Evolutionary conservation across 306 rosid genomes (phyloP).

Genomic region (Castanopsis chinensis): DNA sequence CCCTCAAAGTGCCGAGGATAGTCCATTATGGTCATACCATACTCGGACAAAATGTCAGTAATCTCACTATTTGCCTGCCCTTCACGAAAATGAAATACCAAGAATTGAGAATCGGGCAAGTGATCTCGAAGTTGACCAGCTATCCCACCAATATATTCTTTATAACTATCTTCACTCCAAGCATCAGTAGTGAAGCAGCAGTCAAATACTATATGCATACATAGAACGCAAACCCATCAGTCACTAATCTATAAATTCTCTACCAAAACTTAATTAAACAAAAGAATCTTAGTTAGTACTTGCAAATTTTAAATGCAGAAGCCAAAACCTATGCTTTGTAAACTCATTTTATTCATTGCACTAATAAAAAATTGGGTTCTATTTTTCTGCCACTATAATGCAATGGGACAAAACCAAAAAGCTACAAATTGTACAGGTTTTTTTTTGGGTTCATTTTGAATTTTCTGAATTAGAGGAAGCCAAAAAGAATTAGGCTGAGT

Average conservation of each 20-base stretch:
- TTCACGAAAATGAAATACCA: constrained; percentile 82
- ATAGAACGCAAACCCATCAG: background rate
- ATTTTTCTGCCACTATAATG: background rate
- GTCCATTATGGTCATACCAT: constrained; percentile 88
- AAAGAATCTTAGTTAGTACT: background rate
- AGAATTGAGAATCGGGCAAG: constrained; percentile 61
- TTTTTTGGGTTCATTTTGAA: background rate
- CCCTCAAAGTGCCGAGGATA: constrained; percentile 89
- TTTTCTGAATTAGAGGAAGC: too few relatives aligned
- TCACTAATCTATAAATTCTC: background rate
- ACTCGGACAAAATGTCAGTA: constrained; percentile 61
- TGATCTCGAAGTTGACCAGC: constrained; percentile 62
- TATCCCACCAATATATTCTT: constrained; percentile 55
- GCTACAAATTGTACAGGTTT: background rate
- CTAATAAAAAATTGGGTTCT: background rate
- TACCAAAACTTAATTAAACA: background rate
- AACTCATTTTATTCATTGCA: background rate
- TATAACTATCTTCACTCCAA: constrained; percentile 73
- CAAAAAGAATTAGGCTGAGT: background rate
- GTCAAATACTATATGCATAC: constrained; percentile 64
- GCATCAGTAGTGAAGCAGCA: constrained; percentile 83
- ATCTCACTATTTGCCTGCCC: constrained; percentile 49
- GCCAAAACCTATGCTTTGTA: background rate
- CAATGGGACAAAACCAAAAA: background rate
- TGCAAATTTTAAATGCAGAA: background rate